A percentile compares a stretch with the other conserved stretches of the same genome.
Conservation (phyloP, 371 early-diverging fungal species). For the Mitosporidium daphniae region DNA sequence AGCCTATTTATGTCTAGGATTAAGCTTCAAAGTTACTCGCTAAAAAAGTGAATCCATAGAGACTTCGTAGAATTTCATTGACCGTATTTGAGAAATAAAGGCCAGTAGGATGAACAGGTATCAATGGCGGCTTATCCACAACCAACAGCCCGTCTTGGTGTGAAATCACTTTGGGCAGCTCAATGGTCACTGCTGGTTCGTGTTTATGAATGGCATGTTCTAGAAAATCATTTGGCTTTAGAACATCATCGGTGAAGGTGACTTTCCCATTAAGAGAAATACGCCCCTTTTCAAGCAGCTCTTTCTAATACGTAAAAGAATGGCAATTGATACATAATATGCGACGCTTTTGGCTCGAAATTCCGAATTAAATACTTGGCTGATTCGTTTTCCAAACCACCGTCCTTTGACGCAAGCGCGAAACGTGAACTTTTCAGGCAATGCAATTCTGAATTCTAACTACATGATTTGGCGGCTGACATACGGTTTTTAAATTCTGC, state of each 20-base stretch:
- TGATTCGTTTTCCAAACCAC: conserved; percentile 28
- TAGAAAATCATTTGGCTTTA: conserved; percentile 24
- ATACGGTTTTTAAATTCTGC: too few species aligned
- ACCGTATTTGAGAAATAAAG: conserved; percentile 39
- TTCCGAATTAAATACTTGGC: conserved; percentile 35
- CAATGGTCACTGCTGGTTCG: conserved; percentile 46
- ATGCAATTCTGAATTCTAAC: conserved; percentile 32
- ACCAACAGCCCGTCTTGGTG: conserved; percentile 22
- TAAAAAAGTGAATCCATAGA: conserved; percentile 15
- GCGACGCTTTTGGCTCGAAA: conserved; percentile 33
- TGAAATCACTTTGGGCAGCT: conserved; percentile 15
- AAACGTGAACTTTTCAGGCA: conserved; percentile 39
- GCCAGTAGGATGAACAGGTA: conserved; percentile 49
- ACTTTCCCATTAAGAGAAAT: conserved; percentile 28
- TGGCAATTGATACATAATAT: conserved; percentile 22
- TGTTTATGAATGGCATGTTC: conserved; percentile 50
- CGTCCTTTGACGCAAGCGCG: conserved; percentile 48
- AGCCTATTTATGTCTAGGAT: conserved; percentile 18
- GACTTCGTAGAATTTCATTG: conserved; percentile 19
- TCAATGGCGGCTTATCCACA: conserved; percentile 46
- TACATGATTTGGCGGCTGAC: too few species aligned
- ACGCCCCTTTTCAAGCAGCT: conserved; percentile 29
- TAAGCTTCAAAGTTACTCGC: conserved; percentile 11
- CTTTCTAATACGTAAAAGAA: conserved; percentile 8
- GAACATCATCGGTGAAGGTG: conserved; percentile 10